These are phyloP conservation scores for Phialophora tarda DNA, from an alignment of 2,329 filamentous ascomycete species.

Conservation along the genomic window DNA sequence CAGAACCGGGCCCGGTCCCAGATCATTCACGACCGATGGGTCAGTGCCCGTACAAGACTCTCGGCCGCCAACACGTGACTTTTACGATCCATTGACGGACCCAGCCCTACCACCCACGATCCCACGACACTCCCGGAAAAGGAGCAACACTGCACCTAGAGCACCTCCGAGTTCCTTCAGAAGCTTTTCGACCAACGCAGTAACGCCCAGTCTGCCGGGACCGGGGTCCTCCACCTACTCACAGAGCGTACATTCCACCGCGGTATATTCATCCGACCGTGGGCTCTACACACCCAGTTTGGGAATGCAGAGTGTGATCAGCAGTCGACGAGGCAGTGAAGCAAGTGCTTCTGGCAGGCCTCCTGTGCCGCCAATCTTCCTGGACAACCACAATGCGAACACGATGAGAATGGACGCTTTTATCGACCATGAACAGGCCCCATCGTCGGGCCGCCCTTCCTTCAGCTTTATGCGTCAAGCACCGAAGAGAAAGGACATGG, in stretches of 20 bases:
- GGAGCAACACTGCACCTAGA: constrained; percentile 85
- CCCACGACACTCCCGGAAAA: constrained; percentile 76
- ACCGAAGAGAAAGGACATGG: constrained; percentile 40
- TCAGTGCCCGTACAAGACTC: constrained; percentile 40
- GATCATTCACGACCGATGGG: constrained; percentile 46
- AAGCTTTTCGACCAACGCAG: constrained; percentile 68
- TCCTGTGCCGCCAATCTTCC: constrained; percentile 69
- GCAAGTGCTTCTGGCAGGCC: constrained; percentile 61
- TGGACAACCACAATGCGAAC: constrained; percentile 37
- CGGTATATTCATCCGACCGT: constrained; percentile 35
- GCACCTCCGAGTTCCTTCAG: constrained; percentile 74
- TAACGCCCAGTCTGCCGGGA: constrained; percentile 34
- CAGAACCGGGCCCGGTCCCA: constrained; percentile 50
- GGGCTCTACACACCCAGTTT: constrained; percentile 37
- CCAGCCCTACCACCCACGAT: constrained; percentile 58
- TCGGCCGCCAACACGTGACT: constrained; percentile 38
- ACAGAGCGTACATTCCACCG: constrained; percentile 36
- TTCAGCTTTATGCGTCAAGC: constrained; percentile 35
- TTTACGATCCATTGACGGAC: constrained; percentile 47
- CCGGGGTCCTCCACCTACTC: constrained; percentile 36
- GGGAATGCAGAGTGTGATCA: constrained; percentile 52
- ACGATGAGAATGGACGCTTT: constrained; percentile 98
- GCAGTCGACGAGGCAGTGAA: constrained; percentile 47
- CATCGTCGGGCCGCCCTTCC: constrained; percentile 36
- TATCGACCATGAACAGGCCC: constrained; percentile 60